Evolutionary conservation across 345 rosid species (phyloP), one percentile per base, ranked within the genome.

Genomic region (Erucastrum elatum): DNA sequence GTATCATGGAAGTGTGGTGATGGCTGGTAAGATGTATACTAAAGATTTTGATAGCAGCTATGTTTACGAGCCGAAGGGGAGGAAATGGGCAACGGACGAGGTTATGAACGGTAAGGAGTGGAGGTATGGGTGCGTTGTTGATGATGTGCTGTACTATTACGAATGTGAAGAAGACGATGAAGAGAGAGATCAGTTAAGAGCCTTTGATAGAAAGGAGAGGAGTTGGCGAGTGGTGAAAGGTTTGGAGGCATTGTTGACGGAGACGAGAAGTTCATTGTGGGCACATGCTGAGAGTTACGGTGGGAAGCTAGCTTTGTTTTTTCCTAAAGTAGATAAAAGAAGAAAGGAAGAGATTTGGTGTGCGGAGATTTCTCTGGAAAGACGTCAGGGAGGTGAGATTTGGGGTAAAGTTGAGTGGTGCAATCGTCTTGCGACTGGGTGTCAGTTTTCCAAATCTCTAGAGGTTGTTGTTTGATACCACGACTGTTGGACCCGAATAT

Each of bases 211-310:
- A 3, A 56, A 56, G 61, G 29, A 56, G 29, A 56, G 27, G 61
- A 2, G 61, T 21, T 56, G 61, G 61, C 3, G 61, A 30, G 39
- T 62, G 66, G 66, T 62, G 66, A 62, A 62, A 30, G 66, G 66
- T 30, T 6, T 62, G 66, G 25, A 62, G 4, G 11, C 1, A 6
- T 62, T 62, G 21, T 62, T 62, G 66, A 0, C 0, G 8, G 5
- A 30, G 39, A 30, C 39, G 0, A 62, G 17, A 62, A 1, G 0
- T 30, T 29, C 37, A 13, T 3, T 2, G 10, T 29, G 39, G 66
- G 13, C 39, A 30, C 0, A 12, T 0, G 6, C 41, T 31, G 66
- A 5, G 25, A 63, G 21, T 63, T n/a, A 63, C 25, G 66, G 41
- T 63, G 66, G 25, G 66, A 63, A 31, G 3, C 25, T 60, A 5